A percentile compares a stretch with the other conserved stretches of the same genome.
Evolutionary conservation across 2,329 filamentous ascomycete genomes (phyloP).

Genomic region (Fusarium globosum): DNA sequence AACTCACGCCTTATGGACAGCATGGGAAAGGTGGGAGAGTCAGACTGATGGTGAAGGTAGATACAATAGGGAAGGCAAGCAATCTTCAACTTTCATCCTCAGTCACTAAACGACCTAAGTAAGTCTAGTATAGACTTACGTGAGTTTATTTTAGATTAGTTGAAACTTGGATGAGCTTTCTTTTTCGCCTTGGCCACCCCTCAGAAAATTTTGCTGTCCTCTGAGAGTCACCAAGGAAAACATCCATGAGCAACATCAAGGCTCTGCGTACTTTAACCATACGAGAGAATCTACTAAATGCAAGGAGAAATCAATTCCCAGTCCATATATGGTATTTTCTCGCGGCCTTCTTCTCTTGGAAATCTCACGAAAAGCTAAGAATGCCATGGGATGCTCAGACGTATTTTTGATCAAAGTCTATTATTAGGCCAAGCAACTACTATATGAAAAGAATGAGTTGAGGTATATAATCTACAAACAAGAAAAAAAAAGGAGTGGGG

Average conservation of each 20-base stretch:
- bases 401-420: background rate
- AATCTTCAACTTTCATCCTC: background rate
- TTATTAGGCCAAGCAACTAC: background rate
- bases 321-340: background rate
- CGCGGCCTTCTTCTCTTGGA: background rate
- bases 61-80: background rate
- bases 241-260: background rate
- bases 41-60: background rate
- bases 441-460: background rate
- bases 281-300: background rate
- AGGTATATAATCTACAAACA: background rate
- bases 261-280: no score
- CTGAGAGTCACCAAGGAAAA: background rate
- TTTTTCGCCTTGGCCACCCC: background rate
- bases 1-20: background rate
- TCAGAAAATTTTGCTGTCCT: background rate
- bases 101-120: background rate
- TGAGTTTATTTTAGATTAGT: background rate
- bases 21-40: background rate
- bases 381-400: background rate
- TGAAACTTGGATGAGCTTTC: background rate
- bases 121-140: background rate
- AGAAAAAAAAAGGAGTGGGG: background rate
- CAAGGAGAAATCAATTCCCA: background rate
- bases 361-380: background rate